Base-by-base conservation (phyloP, 2,329 filamentous ascomycete genomes). In the Fusarium sp. region DNA sequence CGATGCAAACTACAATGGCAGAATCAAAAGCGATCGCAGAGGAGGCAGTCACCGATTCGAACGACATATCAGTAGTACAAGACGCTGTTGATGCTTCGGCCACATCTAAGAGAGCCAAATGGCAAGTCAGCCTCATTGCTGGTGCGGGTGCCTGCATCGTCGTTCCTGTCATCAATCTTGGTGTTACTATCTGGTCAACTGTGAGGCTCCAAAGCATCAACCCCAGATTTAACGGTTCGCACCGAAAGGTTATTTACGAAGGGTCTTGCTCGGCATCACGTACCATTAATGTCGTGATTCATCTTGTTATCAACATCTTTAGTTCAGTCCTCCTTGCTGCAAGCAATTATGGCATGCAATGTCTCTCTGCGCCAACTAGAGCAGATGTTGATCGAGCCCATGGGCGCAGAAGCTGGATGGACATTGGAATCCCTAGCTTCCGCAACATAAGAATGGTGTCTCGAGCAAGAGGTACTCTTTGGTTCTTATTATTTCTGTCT, bases 261-360 rank as follows among this genome's bases (percentile, higher is more conserved):
- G 49, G 49, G 2, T 12, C 49, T 4, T 52, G 49, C 12, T 52
- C 49, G 10, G 15, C 0, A 7, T 34, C 49, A 4, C 32, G 32
- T 7, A 38, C 20, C 15, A 3, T 52, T 2, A 52, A 4, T 20
- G 3, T 40, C 22, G 1, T 8, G 2, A 27, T 52, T 0, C 49
- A 52, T 3, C 49, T 52, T 8, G 2, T 52, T 2, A 52, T 52
- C 32, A 52, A 52, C 2, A 25, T 40, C 12, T 40, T 40, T 4
- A 4, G 18, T n/a, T 52, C 49, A 16, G 2, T 52, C 6, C 49
- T 52, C 8, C 49, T 40, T 12, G 32, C 22, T 2, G 3, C 49
- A 11, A 52, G 49, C 22, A 52, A 52, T 12, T 52, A 52, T 40
- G 49, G 22, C 11, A 52, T 52, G 49, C 49, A 52, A 27, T 52